phyloP scores from a whole-genome alignment of 495 filamentous ascomycete genomes.

The Penicillium simplicissimum region DNA sequence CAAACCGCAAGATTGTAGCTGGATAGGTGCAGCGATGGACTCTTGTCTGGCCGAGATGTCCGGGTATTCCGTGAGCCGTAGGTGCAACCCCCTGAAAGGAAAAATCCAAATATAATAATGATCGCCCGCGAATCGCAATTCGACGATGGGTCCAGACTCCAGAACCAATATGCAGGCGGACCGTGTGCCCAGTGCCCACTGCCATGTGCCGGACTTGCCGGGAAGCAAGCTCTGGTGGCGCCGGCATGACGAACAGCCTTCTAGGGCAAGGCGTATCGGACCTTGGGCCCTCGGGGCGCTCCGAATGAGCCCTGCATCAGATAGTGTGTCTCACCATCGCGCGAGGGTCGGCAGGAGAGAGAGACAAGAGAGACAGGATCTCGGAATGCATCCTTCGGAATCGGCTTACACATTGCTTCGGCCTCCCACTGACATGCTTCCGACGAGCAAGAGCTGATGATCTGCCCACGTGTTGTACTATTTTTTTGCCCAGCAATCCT shows the following conservation, averaged over 20 bases:
- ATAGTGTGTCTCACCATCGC: not conserved
- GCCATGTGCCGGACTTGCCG: constrained; percentile 2
- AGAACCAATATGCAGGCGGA: constrained; percentile 10
- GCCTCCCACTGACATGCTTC: too few species aligned
- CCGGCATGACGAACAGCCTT: not conserved
- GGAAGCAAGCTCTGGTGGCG: constrained; percentile 7
- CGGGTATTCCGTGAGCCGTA: not conserved
- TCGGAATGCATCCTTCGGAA: not conserved
- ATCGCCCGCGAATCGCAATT: not conserved
- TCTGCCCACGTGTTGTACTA: constrained; percentile 1
- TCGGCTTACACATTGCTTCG: not conserved
- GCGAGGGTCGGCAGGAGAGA: not conserved
- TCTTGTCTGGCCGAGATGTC: constrained; percentile 1
- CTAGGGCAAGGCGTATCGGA: not conserved
- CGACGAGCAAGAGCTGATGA: not conserved
- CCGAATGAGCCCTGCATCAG: not conserved
- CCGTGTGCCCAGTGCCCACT: not conserved
- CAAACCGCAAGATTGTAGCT: not conserved
- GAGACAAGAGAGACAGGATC: not conserved
- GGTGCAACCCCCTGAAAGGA: constrained; percentile 2
- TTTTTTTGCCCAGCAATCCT: not conserved
- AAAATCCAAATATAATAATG: constrained; percentile 7
- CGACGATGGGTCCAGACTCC: not conserved
- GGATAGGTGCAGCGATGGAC: constrained; percentile 8
- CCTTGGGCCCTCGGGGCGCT: too few species aligned